Evolutionary conservation across 2,329 filamentous ascomycete species (phyloP), one percentile per base, ranked within the genome.

Genomic region (Fusarium siculi): DNA sequence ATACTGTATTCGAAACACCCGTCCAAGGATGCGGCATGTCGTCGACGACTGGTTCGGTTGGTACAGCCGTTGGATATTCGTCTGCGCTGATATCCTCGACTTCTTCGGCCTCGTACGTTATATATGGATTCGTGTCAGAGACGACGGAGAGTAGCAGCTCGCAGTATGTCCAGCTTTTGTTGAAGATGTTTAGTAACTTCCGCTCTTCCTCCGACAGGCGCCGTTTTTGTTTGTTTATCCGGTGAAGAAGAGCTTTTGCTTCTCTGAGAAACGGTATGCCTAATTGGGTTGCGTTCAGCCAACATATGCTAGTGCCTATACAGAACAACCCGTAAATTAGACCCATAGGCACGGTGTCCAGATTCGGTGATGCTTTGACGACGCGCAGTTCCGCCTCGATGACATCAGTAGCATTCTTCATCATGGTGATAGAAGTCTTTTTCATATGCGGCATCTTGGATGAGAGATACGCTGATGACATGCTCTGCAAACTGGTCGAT

Each of bases 101-200:
- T 10, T 75, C 62, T 3, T 66, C 57, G 0, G 52, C 25, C 7
- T 74, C 72, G 3, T 68, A 70, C 11, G 23, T 52, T n/a, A 54
- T 63, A 19, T 61, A 73, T 3, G 63, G 64, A 9, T 77, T 75
- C 5, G 81, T 80, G 39, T 83, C 80, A 1, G 77, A 80, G 8
- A 84, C 81, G 0, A 84, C 80, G 2, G 81, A 79, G 4, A 83
- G 74, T 9, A 84, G 68, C 76, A 84, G 80, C 44, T 84, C 82
- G 66, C 82, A 83, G 63, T 84, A 84, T 0, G 80, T 75, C 60
- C 82, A 72, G 37, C 82, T 83, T 42, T 82, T 82, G 39, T 82
- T 80, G 56, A 84, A 84, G 32, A 83, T 83, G 2, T 72, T 73
- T 9, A 84, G 52, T 8, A 81, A 68, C 14, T 81, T 74, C 4